These are phyloP conservation scores for Gentiana straminea DNA, from an alignment of 257 asterid species.

Conservation along the genomic window DNA sequence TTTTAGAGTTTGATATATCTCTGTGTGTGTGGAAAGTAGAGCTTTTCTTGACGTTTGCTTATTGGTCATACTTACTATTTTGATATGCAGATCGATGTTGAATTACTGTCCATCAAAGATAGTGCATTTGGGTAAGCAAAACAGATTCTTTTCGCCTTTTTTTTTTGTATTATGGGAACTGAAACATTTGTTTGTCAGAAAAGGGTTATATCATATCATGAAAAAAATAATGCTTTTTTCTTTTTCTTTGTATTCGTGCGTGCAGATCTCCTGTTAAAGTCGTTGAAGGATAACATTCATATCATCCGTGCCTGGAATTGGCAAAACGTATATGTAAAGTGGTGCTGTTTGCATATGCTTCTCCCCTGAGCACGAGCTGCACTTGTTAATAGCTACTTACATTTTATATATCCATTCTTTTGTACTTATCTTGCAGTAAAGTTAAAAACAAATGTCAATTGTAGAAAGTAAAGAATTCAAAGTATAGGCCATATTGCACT, in stretches of 20 bases:
- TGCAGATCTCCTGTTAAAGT: constrained; percentile 86
- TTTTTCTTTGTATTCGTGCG: neutral
- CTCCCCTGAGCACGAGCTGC: no score
- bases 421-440: no score
- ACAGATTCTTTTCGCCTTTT: neutral
- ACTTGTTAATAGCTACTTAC: no score
- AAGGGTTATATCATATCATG: neutral
- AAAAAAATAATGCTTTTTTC: neutral
- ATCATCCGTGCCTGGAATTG: no score
- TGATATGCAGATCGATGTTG: constrained; percentile 63
- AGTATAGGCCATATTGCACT: no score
- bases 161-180: neutral
- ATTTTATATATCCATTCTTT: no score
- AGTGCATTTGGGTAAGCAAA: constrained; percentile 75
- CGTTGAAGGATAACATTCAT: constrained; percentile 52
- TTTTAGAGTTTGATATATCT: neutral
- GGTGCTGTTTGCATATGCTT: no score
- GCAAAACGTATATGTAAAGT: no score
- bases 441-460: no score
- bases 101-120: constrained; percentile 79
- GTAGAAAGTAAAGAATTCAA: no score
- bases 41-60: neutral
- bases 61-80: neutral
- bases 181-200: neutral
- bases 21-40: neutral